These are phyloP conservation scores for Colletotrichum gloeosporioides DNA, from an alignment of 2,329 filamentous ascomycete species.

Conservation along the genomic window DNA sequence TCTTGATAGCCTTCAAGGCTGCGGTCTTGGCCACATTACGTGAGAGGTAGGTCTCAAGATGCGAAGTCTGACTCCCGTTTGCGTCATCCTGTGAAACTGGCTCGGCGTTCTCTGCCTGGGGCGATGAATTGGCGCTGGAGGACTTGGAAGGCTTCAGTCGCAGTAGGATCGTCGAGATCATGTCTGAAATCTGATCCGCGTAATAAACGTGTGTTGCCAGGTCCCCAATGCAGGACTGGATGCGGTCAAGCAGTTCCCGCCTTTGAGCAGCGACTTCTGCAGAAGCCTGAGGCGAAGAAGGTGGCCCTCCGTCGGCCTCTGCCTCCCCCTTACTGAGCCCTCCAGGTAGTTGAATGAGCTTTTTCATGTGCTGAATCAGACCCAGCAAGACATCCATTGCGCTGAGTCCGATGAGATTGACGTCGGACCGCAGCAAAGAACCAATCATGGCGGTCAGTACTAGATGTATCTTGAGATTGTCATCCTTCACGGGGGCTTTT, in stretches of 20 bases:
- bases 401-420: conserved; percentile 94
- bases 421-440: conserved; percentile 82
- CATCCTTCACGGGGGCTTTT: conserved; percentile 70
- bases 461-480: conserved; percentile 75
- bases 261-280: conserved; percentile 56
- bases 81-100: conserved; percentile 39
- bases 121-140: conserved; percentile 47
- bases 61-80: conserved; percentile 37
- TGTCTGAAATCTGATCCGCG: conserved; percentile 92
- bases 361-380: conserved; percentile 82
- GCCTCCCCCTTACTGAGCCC: conserved; percentile 37
- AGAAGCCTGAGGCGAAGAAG: conserved; percentile 33
- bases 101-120: conserved; percentile 51
- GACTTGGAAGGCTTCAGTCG: conserved; percentile 73
- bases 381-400: conserved; percentile 94
- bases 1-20: conserved; percentile 81
- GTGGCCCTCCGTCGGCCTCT: conserved; percentile 34
- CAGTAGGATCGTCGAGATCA: conserved; percentile 81
- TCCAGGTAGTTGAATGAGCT: conserved; percentile 71
- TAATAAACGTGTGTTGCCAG: conserved; percentile 97
- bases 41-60: conserved; percentile 58
- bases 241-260: conserved; percentile 68
- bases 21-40: conserved; percentile 61
- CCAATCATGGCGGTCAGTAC: conserved; percentile 80
- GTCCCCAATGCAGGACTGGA: conserved; percentile 83